Percentiles rank a stretch among this genome's conserved stretches.
Evolutionary conservation across 352 stramenopile species (phyloP).

Genomic region (Globisporangium paddicum): DNA sequence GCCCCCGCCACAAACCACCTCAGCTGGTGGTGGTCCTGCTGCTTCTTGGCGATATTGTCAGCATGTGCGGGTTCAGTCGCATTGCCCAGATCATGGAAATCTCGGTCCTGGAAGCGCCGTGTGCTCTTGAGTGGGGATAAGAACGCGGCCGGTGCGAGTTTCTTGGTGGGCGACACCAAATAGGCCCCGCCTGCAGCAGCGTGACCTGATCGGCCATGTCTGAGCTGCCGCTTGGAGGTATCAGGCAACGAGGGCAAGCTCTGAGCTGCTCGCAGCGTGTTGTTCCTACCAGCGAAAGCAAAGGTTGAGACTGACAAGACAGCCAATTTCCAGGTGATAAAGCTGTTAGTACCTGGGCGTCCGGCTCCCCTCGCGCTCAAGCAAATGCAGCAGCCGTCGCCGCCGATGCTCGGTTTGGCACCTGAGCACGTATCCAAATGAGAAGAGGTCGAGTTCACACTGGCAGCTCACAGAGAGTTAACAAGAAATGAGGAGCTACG

Average conservation of each 20-base stretch:
- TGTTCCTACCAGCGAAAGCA: background rate
- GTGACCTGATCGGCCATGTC: background rate
- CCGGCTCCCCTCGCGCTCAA: conserved; percentile 21
- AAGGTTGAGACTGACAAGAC: background rate
- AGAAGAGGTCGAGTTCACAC: background rate
- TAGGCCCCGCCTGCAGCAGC: background rate
- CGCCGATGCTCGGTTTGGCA: conserved; percentile 17
- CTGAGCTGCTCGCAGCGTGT: conserved; percentile 17
- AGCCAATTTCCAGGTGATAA: background rate
- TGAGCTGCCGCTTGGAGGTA: conserved; percentile 2
- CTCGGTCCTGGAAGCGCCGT: background rate
- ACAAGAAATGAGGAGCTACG: background rate
- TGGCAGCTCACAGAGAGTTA: background rate
- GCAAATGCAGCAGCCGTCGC: conserved; percentile 19
- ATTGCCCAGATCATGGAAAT: conserved; percentile 7
- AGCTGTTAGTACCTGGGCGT: conserved; percentile 18
- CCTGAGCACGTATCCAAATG: background rate
- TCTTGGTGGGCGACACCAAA: conserved; percentile 14
- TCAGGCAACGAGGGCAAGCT: conserved; percentile 32
- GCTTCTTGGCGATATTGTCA: background rate
- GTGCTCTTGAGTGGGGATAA: conserved; percentile 30
- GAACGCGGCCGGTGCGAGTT: conserved; percentile 14
- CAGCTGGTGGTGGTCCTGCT: background rate
- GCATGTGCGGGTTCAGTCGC: background rate
- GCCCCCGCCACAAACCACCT: background rate